Evolutionary conservation across 768 basidiomycete species (phyloP), one percentile per base, ranked within the genome.

Genomic region (Collybiopsis luxurians): DNA sequence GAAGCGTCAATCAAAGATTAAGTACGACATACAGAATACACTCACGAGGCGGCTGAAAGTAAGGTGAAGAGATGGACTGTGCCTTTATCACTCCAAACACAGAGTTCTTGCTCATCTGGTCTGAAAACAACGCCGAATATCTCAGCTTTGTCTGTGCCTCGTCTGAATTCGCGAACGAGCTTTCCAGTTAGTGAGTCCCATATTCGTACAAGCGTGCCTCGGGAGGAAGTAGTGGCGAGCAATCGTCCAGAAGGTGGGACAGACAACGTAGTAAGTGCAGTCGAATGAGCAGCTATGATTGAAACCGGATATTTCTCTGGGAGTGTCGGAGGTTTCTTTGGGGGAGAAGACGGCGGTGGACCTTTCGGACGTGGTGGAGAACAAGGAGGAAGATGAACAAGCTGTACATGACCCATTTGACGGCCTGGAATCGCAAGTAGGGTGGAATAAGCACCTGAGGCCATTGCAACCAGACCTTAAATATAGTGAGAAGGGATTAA

Each of bases 31-130:
- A 45, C 21, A 60, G 40, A 53, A 48, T n/a, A 13, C 27, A 81
- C 87, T 77, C 69, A 89, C 87, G 83, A 81, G 60, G 82, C 70
- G 7, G 85, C 85, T 19, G 87, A 82, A 39, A 79, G 78, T 23
- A 96, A 77, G 42, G 89, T 85, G 70, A 95, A 96, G 42, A 95
- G 78, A 67, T 97, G 94, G 6, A 97, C 85, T 0, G 94, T 97
- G 34, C 94, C 94, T 71, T 97, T 97, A 70, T 97, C 94, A 66
- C 92, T 95, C 89, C 92, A 93, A 10, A 92, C 93, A 64, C 90
- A 92, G 0, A 96, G 74, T 62, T 94, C 91, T 56, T 79, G 81
- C 64, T 95, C 95, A 62, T 93, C 92, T 3, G 85, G 86, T 36
- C 93, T 81, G 70, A 95, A 93, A 12, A 89, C 87, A 19, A 95